Evolutionary conservation across 768 basidiomycete species (phyloP), one percentile per base, ranked within the genome.

Genomic region (Naganishia randhawae): DNA sequence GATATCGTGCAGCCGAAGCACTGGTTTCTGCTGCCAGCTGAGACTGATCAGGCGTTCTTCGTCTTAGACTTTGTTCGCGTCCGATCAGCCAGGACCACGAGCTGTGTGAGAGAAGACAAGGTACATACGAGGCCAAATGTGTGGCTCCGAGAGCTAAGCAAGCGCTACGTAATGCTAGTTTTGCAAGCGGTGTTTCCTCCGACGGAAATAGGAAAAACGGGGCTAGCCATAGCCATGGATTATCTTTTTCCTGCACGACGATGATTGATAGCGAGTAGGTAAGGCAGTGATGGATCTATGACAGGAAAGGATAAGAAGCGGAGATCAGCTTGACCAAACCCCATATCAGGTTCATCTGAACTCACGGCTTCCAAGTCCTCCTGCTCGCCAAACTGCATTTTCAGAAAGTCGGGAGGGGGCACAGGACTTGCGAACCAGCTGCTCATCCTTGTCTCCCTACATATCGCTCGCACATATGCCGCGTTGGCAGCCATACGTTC

Each of bases 381-480:
- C n/a, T 54, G 3, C 16, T 29, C 27, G 14, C 17, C 29, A 33
- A 54, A 54, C 32, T 54, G 29, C 29, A 31, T 19, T 9, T 31
- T 29, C 29, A 54, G n/a, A 19, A 54, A 54, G 13, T 29, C 29
- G 9, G 53, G 53, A 19, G 53, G 53, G 14, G 53, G 4, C 10
- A 54, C 32, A 33, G 53, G 53, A 33, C 53, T 54, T 7, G 53
- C 32, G n/a, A 32, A 54, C 53, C 53, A 54, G 31, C 53, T 54
- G n/a, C 29, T 32, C 53, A 54, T 54, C 29, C 53, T 29, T 9
- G 53, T 54, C 16, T 29, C 27, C 17, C 53, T 31, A 19, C 53
- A 54, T 29, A 54, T 54, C 17, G 53, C 53, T 17, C 32, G 32
- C 14, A 54, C 13, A 19, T 54, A 54, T 22, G 53, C 53, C 17